A percentile compares a stretch with the other conserved stretches of the same genome.
Evolutionary conservation across 2,329 filamentous ascomycete species (phyloP).

Genomic region (Cytospora piceicola): DNA sequence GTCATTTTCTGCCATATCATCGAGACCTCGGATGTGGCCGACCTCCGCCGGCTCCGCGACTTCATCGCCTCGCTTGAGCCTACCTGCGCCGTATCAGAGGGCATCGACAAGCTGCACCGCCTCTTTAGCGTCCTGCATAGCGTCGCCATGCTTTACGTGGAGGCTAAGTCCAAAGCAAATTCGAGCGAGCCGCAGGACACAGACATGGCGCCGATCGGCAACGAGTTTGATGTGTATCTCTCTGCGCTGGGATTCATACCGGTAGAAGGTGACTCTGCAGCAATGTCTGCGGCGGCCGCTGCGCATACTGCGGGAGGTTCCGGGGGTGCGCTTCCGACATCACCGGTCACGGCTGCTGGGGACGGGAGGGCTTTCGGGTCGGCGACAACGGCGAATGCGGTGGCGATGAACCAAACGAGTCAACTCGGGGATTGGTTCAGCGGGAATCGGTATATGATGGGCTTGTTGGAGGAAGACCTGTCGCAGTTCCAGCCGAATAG

Average conservation of each 20-base stretch:
- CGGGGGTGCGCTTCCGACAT: constrained; percentile 11
- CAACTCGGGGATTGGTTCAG: constrained; percentile 69
- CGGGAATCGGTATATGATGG: constrained; percentile 67
- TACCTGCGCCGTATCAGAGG: constrained; percentile 57
- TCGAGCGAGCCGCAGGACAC: constrained; percentile 51
- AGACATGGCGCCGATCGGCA: constrained; percentile 53
- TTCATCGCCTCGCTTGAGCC: constrained; percentile 61
- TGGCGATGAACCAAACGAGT: constrained; percentile 39
- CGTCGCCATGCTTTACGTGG: constrained; percentile 64
- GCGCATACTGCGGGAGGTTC: constrained; percentile 5
- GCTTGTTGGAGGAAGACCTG: constrained; percentile 65
- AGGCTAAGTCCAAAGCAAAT: constrained; percentile 62
- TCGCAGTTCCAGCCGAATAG: constrained; percentile 44
- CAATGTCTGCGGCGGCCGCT: constrained; percentile 21
- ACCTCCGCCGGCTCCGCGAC: constrained; percentile 58
- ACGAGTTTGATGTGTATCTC: constrained; percentile 68
- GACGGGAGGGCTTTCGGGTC: constrained; percentile 20
- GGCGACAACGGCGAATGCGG: constrained; percentile 16
- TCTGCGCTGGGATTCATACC: constrained; percentile 66
- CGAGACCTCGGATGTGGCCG: constrained; percentile 55
- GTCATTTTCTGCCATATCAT: constrained; percentile 62
- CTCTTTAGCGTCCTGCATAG: constrained; percentile 65
- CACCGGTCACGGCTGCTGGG: constrained; percentile 14
- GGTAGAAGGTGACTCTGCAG: constrained; percentile 32
- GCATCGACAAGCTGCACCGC: constrained; percentile 63